These are phyloP conservation scores for Talaromyces proteolyticus DNA, from an alignment of 495 filamentous ascomycete genomes.

Conservation along the genomic window DNA sequence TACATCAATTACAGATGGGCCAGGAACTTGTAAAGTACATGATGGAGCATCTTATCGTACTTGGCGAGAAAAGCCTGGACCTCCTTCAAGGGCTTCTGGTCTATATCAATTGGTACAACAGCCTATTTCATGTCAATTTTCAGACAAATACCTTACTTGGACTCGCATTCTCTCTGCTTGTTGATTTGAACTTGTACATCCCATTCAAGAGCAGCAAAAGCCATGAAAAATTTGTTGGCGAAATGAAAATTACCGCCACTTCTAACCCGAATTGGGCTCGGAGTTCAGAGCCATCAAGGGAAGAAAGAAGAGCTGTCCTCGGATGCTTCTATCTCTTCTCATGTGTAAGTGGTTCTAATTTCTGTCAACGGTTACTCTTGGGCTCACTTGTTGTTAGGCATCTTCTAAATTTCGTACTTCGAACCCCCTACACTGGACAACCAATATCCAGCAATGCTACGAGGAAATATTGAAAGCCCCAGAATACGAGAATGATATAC, in stretches of 20 bases:
- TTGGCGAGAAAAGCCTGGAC: constrained; percentile 7
- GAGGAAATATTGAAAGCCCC: constrained; percentile 3
- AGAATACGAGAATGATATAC: constrained; percentile 3
- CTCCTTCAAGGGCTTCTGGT: constrained; percentile 9
- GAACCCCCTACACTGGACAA: constrained; percentile 4
- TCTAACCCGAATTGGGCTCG: constrained; percentile 3
- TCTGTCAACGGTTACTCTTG: not conserved
- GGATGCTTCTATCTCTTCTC: constrained; percentile 6
- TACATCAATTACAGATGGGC: constrained; percentile 5
- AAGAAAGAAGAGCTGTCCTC: constrained; percentile 5
- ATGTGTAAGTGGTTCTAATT: not conserved
- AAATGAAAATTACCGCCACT: constrained; percentile 6
- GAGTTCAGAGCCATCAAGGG: constrained; percentile 5
- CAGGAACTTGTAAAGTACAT: constrained; percentile 3
- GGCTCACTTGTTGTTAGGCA: constrained; percentile 4
- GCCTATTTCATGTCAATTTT: not conserved
- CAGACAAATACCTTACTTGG: constrained; percentile 3
- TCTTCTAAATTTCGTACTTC: constrained; percentile 3
- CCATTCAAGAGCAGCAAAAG: constrained; percentile 3
- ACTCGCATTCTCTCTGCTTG: constrained; percentile 2
- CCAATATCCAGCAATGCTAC: constrained; percentile 5
- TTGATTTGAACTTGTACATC: constrained; percentile 7
- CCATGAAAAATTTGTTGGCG: constrained; percentile 4
- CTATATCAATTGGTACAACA: constrained; percentile 10
- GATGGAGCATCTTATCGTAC: constrained; percentile 3